These are phyloP conservation scores for Pythium biforme DNA, from an alignment of 352 stramenopile species.

Conservation along the genomic window DNA sequence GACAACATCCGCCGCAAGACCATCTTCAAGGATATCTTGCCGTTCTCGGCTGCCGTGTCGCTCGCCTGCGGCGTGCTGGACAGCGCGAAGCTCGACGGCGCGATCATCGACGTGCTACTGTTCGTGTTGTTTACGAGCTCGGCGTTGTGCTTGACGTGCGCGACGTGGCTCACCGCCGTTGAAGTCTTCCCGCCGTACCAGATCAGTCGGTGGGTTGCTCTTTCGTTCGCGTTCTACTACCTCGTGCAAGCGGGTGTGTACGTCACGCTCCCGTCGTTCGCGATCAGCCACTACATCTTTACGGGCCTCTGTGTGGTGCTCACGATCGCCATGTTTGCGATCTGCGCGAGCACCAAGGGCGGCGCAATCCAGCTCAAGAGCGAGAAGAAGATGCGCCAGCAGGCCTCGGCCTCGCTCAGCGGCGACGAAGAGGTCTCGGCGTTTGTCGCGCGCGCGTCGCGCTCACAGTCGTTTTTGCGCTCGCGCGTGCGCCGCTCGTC, in stretches of 20 bases:
- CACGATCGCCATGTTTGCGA: slow-evolving; percentile 73
- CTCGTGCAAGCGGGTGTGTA: slow-evolving; percentile 64
- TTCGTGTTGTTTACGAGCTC: slow-evolving; percentile 71
- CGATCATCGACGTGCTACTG: slow-evolving; percentile 47
- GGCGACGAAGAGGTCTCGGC: slow-evolving; percentile 41
- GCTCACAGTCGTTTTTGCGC: slow-evolving; percentile 80
- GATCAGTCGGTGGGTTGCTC: slow-evolving; percentile 55
- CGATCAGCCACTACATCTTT: slow-evolving; percentile 74
- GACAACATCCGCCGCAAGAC: slow-evolving; percentile 88
- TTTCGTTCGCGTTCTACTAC: slow-evolving; percentile 82
- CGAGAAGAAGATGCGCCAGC: slow-evolving; percentile 76
- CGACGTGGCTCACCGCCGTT: slow-evolving; percentile 80
- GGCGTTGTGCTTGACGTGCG: slow-evolving; percentile 69
- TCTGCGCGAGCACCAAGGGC: slow-evolving; percentile 78
- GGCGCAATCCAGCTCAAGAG: slow-evolving; percentile 85
- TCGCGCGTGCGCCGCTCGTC: slow-evolving; percentile 64
- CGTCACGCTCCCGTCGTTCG: slow-evolving; percentile 66
- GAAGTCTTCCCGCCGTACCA: slow-evolving; percentile 86
- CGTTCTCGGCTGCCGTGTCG: slow-evolving; percentile 59
- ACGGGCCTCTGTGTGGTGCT: slow-evolving; percentile 62
- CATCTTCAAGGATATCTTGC: slow-evolving; percentile 86
- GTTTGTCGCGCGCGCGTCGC: slow-evolving; percentile 54
- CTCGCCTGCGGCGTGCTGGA: slow-evolving; percentile 58
- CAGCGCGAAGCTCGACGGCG: slow-evolving; percentile 42
- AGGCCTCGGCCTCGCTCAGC: slow-evolving; percentile 38